Evolutionary conservation across 78 protist genomes (phyloP).

Genomic region (Dictyostelium brefeldianum): DNA sequence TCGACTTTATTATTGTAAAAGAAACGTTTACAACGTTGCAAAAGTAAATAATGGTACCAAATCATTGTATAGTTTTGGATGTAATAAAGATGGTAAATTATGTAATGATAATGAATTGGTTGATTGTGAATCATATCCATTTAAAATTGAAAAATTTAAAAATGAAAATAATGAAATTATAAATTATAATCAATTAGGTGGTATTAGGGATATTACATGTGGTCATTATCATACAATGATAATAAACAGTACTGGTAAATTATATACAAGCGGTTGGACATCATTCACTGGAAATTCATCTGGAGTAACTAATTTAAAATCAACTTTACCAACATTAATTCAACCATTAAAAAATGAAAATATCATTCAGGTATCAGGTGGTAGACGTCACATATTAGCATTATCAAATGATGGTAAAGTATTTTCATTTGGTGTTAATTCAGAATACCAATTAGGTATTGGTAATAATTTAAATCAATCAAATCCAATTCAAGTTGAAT

Average conservation of each 20-base stretch:
- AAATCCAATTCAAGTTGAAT: neutral
- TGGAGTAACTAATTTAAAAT: neutral
- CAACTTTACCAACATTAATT: neutral
- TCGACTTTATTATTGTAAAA: neutral
- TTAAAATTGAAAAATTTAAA: neutral
- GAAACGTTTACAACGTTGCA: neutral
- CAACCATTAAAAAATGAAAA: neutral
- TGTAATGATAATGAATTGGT: conserved; percentile 17
- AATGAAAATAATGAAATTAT: neutral
- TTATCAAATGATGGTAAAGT: neutral
- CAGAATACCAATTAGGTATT: conserved; percentile 42
- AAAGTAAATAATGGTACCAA: too few relatives aligned
- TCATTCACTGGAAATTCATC: conserved; percentile 39
- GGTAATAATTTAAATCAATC: neutral
- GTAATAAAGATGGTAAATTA: conserved; percentile 49
- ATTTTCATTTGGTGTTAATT: conserved; percentile 23
- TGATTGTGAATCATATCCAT: conserved; percentile 51
- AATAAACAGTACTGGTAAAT: neutral
- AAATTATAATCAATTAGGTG: neutral
- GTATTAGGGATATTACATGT: conserved; percentile 23
- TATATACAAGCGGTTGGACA: conserved; percentile 53
- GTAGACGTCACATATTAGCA: conserved; percentile 51
- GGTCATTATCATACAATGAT: conserved; percentile 71
- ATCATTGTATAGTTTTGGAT: conserved; percentile 37
- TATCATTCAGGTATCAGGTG: neutral